Evolutionary conservation across 495 filamentous ascomycete species (phyloP), one percentile per base, ranked within the genome.

Genomic region (Penicillium roqueforti): DNA sequence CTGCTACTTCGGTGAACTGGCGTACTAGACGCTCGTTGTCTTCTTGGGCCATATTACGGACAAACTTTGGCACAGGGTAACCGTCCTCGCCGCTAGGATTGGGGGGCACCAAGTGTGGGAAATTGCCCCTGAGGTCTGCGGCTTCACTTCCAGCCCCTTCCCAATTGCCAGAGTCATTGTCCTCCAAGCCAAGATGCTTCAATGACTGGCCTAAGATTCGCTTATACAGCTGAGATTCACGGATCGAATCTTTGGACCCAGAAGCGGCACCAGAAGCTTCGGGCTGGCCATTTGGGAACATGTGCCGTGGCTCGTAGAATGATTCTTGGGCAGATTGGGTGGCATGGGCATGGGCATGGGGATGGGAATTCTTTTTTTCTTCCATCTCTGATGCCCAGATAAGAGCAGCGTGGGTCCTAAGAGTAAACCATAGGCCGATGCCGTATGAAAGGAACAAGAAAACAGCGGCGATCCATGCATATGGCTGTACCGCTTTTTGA

Each of bases 371-470:
- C 44, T 87, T 89, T 74, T 95, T 95, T 70, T 95, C 90, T 39
- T 97, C 91, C 3, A 80, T 63, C 56, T 96, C 90, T 23, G 74
- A 86, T 63, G 90, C 92, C 93, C 93, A 99, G 53, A 99, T 99
- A 29, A 96, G 85, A 16, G 93, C 92, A 4, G 93, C 93, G 67
- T 99, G 93, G 3, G 93, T 99, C 55, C 95, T 78, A 6, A 99
- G 81, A 5, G 93, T 99, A 68, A 99, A 99, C 85, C 91, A 91
- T 26, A 97, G 76, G 14, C 93, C 93, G 57, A 97, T 93, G 32
- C 93, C 76, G 67, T 99, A 99, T 0, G 90, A 91, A 18, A 96
- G 69, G 72, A 99, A 98, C 29, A 99, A 79, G 58, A 92, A 80
- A 16, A 86, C 67, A 31, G 93, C 89, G 4, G 88, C 85, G 56